These are phyloP conservation scores for Rhizoclosmatium globosum DNA, from an alignment of 192 early-diverging fungal species.

Conservation along the genomic window DNA sequence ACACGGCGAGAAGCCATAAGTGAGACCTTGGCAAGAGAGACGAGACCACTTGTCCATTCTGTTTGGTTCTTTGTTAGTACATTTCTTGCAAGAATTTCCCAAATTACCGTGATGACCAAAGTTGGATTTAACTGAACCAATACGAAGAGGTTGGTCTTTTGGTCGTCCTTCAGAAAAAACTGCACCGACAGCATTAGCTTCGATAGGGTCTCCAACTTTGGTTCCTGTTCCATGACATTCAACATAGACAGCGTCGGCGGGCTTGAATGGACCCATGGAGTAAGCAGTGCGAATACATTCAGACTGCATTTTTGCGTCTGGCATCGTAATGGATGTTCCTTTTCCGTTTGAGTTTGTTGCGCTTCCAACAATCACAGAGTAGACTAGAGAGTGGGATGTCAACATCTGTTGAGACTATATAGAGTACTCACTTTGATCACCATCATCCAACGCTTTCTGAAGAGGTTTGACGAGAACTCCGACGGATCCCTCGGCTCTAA, in stretches of 20 bases:
- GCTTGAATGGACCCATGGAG: constrained; percentile 23
- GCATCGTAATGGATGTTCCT: constrained; percentile 42
- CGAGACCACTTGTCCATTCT: constrained; percentile 35
- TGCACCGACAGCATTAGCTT: constrained; percentile 39
- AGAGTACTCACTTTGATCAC: constrained; percentile 23
- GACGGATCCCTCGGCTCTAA: constrained; percentile 44
- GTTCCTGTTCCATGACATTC: constrained; percentile 49
- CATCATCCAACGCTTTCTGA: constrained; percentile 40
- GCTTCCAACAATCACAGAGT: constrained; percentile 42
- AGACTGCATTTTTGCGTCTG: constrained; percentile 35
- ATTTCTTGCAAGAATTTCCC: no score
- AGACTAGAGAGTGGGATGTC: constrained; percentile 5
- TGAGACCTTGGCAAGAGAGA: constrained; percentile 39
- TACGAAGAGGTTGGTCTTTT: constrained; percentile 14
- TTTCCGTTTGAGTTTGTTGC: constrained; percentile 47
- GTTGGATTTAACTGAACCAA: constrained; percentile 45
- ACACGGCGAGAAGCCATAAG: constrained; percentile 37
- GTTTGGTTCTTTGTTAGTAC: no score
- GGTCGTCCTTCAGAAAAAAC: constrained; percentile 27
- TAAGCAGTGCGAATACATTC: constrained; percentile 33
- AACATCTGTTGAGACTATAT: no score
- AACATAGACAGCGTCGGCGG: constrained; percentile 43
- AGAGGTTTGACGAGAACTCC: constrained; percentile 44
- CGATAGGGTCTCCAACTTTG: constrained; percentile 47
- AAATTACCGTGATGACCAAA: constrained; percentile 33